phyloP scores from a whole-genome alignment of 768 basidiomycete genomes.

The Cystobasidium tubakii region DNA sequence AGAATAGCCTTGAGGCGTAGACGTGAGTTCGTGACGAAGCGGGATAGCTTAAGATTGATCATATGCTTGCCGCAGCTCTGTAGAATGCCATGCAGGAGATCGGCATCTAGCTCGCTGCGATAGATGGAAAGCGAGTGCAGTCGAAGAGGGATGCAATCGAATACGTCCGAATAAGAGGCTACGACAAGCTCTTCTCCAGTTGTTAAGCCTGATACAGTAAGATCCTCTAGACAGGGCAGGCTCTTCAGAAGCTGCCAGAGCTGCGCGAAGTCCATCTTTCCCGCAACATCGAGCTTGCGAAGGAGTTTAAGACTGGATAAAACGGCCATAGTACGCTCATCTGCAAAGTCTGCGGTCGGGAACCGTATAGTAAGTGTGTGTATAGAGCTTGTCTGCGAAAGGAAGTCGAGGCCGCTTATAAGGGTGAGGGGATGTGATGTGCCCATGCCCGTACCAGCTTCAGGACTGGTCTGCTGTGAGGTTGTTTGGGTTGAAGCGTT shows the following conservation, averaged over 20 bases:
- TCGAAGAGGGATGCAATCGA: background rate
- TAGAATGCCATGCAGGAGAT: background rate
- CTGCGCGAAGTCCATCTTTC: background rate
- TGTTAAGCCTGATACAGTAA: background rate
- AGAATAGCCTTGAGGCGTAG: background rate
- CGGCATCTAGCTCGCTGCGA: background rate
- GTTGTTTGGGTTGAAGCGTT: background rate
- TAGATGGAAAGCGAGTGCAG: conserved; percentile 11
- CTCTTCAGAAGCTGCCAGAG: conserved; percentile 8
- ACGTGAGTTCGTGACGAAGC: background rate
- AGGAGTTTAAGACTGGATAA: background rate
- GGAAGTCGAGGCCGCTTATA: background rate
- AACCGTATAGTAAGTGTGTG: background rate
- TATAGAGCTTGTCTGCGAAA: background rate
- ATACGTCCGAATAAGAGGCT: background rate
- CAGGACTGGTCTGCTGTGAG: background rate
- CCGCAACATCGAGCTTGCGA: conserved; percentile 14
- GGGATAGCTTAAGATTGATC: background rate
- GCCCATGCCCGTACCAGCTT: too few species aligned
- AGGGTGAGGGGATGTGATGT: background rate
- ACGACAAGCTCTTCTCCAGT: background rate
- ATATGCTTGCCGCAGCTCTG: background rate
- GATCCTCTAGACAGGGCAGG: background rate
- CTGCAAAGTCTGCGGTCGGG: background rate
- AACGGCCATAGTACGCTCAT: background rate